phyloP scores from a whole-genome alignment of 1,139 yeast species.

The Debaryomyces singareniensis region DNA sequence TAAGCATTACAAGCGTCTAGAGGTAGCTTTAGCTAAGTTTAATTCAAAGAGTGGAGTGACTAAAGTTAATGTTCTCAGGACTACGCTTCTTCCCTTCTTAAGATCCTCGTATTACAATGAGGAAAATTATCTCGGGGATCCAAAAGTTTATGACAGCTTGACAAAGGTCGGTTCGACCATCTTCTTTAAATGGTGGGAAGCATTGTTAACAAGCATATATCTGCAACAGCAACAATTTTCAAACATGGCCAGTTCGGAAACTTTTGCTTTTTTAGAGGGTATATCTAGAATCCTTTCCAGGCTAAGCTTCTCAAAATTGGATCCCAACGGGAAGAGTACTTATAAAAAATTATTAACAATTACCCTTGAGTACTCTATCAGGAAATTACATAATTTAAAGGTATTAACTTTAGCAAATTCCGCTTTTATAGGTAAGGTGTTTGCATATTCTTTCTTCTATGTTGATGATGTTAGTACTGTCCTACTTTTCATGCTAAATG shows the following conservation, averaged over 20 bases:
- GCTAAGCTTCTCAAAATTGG: slow-evolving; percentile 49
- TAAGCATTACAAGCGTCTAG: slow-evolving; percentile 38
- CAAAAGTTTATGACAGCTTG: slow-evolving; percentile 26
- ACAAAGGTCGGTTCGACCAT: slow-evolving; percentile 32
- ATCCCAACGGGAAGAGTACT: slow-evolving; percentile 16
- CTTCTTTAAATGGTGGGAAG: slow-evolving; percentile 62
- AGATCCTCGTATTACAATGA: slow-evolving; percentile 29
- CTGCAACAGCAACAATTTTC: slow-evolving; percentile 21
- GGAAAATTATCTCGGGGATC: slow-evolving; percentile 15
- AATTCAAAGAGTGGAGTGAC: slow-evolving; percentile 46
- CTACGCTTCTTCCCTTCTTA: slow-evolving; percentile 62
- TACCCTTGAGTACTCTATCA: slow-evolving; percentile 54
- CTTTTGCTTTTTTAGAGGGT: slow-evolving; percentile 69
- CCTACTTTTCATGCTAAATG: slow-evolving; percentile 54
- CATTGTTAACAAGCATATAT: slow-evolving; percentile 40
- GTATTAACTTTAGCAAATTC: slow-evolving; percentile 52
- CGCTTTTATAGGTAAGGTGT: slow-evolving; percentile 76
- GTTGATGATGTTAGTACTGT: slow-evolving; percentile 60
- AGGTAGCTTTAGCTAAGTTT: slow-evolving; percentile 42
- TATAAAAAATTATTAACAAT: slow-evolving; percentile 34
- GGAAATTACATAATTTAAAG: slow-evolving; percentile 45
- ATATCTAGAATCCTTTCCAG: slow-evolving; percentile 61
- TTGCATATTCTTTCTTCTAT: slow-evolving; percentile 60
- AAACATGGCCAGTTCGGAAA: slow-evolving; percentile 33
- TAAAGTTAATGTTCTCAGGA: slow-evolving; percentile 61